Base-by-base conservation (phyloP, 495 filamentous ascomycete genomes). In the Hypomontagnella submonticulosa region DNA sequence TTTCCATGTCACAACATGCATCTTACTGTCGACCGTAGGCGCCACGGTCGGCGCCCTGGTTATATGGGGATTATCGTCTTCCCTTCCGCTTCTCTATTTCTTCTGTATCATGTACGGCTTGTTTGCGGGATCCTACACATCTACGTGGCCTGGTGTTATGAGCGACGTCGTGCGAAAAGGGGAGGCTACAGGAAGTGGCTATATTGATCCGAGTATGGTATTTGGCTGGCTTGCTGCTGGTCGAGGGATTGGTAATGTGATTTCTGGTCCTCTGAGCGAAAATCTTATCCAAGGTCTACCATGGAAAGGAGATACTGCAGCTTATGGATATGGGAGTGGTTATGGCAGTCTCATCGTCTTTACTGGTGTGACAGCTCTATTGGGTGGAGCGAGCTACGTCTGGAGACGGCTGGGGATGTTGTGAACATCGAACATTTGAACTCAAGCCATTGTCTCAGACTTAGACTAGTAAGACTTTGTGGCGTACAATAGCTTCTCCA, bases 21-120 rank as follows among this genome's bases (percentile, higher is more conserved):
- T 89, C 42, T 70, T 86, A 8, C 55, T 88, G 11, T 84, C 81
- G n/a, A 84, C 84, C 0, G 60, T 84, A n/a, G 85, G 84, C 13
- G 80, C 83, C 15, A 79, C 85, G 0, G 43, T 88, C 3, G 80
- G 85, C 0, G 83, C 89, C 0, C 80, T 91, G 51, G 72, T 90
- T 1, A 78, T 90, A 58, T 91, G 89, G 89, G 88, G 88, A 1
- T 63, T 90, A 13, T 77, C 86, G 0, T 75, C 75, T 0, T 79
- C 78, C 0, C 68, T 88, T 8, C 78, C 81, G 1, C 73, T 85
- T 32, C 79, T 91, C 4, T 83, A 81, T 51, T 63, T 88, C 15
- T 92, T 92, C 71, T 84, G 83, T 18, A 63, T 90, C 9, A 69
- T 83, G 1, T 90, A 89, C 72, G 89, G 89, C 0, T 79, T 89